A percentile compares a stretch with the other conserved stretches of the same genome.
These are phyloP conservation scores for Bauhinia variegata DNA, from an alignment of 306 rosid species.

Conservation along the genomic window DNA sequence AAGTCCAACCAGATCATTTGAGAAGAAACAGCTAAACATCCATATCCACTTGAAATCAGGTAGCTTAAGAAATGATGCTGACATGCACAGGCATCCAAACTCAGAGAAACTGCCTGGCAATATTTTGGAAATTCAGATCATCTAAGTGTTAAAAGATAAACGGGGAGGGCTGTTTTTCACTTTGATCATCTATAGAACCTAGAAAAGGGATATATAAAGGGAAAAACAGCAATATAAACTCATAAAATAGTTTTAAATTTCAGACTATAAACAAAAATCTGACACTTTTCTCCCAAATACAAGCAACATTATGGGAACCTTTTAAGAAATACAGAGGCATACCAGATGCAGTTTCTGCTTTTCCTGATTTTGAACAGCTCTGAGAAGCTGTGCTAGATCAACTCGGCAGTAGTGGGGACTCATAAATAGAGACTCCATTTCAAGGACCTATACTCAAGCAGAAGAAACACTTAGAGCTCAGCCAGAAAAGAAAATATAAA, in stretches of 20 bases:
- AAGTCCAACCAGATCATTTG: conserved; percentile 21
- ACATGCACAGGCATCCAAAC: background rate
- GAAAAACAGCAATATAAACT: conserved; percentile 2
- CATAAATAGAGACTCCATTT: conserved; percentile 63
- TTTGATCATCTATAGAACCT: conserved; percentile 1
- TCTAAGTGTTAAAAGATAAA: conserved; percentile 5
- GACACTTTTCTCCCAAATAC: background rate
- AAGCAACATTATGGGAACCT: background rate
- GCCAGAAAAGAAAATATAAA: background rate
- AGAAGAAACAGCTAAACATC: background rate
- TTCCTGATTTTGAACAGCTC: conserved; percentile 88
- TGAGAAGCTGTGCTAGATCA: conserved; percentile 83
- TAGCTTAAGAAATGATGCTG: background rate
- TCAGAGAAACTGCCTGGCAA: background rate
- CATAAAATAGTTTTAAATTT: background rate
- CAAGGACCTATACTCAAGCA: conserved; percentile 65
- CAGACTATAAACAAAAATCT: conserved; percentile 14
- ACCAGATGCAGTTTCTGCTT: conserved; percentile 82
- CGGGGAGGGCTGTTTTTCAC: conserved; percentile 1
- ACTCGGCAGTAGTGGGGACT: conserved; percentile 56
- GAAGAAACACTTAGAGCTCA: conserved; percentile 12
- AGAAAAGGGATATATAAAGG: conserved; percentile 8
- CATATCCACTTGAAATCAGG: background rate
- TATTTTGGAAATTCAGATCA: conserved; percentile 3
- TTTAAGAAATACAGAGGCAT: conserved; percentile 27